A percentile compares a stretch with the other conserved stretches of the same genome.
phyloP scores from a whole-genome alignment of 495 filamentous ascomycete genomes.

The Pyrenula aspistea region DNA sequence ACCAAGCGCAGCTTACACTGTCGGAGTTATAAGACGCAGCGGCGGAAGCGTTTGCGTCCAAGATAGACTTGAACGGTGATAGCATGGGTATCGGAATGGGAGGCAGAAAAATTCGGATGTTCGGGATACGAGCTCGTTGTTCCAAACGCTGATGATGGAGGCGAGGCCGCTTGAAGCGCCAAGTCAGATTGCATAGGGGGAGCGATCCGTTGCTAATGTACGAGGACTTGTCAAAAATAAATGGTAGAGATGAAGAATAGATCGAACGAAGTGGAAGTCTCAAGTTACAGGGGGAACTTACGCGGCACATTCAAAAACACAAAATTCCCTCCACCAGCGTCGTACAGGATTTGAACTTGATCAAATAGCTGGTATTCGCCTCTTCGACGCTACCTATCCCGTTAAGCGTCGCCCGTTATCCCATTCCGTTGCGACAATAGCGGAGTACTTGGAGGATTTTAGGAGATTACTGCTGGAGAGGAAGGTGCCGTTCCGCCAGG shows the following conservation, averaged over 20 bases:
- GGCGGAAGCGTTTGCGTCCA: background rate
- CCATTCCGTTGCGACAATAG: too few relatives aligned
- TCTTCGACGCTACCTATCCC: slow-evolving; percentile 21
- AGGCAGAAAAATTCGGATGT: background rate
- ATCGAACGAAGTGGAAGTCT: too few relatives aligned
- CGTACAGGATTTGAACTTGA: slow-evolving; percentile 35
- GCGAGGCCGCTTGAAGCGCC: background rate
- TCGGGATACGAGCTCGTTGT: background rate
- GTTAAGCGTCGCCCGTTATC: too few relatives aligned
- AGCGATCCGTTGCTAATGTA: background rate
- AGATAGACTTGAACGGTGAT: background rate
- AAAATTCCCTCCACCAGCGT: slow-evolving; percentile 45
- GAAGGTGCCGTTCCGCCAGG: too few relatives aligned
- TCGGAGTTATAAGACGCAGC: slow-evolving; percentile 21
- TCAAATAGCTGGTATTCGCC: slow-evolving; percentile 34
- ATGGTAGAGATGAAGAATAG: too few relatives aligned
- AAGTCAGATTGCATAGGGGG: background rate
- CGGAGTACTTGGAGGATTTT: too few relatives aligned
- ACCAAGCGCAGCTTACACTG: slow-evolving; percentile 24
- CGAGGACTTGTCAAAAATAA: too few relatives aligned
- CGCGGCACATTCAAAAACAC: slow-evolving; percentile 46
- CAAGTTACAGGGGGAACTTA: too few relatives aligned
- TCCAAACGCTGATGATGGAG: background rate
- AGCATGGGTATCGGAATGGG: background rate
- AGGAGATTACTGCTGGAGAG: too few relatives aligned